Evolutionary conservation across 306 rosid genomes (phyloP), one percentile per base, ranked within the genome.

Genomic region (Abrus precatorius): DNA sequence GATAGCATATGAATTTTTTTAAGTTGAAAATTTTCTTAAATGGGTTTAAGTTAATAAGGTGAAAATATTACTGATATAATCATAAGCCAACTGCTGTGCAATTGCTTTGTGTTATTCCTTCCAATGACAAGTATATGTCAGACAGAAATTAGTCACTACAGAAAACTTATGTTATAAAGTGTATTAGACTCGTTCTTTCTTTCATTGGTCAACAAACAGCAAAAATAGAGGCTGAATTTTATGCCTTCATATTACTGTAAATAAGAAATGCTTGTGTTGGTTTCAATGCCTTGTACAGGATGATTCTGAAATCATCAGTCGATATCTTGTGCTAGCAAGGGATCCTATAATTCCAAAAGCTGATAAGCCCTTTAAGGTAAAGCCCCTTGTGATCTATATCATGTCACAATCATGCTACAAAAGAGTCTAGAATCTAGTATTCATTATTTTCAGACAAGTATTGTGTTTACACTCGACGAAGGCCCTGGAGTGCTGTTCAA

Each of bases 261-360:
- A 48, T 78, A 55, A 69, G 72, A 70, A 79, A 79, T 79, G 43
- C 62, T 20, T 28, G 72, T 56, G 64, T 44, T 75, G 60, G 33
- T 30, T 57, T 71, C 34, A 59, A 33, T 79, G 81, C 74, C 67
- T 61, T 71, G 57, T 78, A 70, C 87, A 90, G 91, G 92, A 88
- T 66, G 92, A 86, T 77, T 50, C 68, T 64, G 82, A 90, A 63
- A 85, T 78, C 50, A 74, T 90, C 70, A 79, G 84, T 72, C 91
- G 92, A 30, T 88, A 62, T 81, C 91, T 90, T 9, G 83, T 90
- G 57, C 94, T 88, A 76, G 94, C 92, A 14, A 87, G 91, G 86
- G 92, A 90, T 72, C 92, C 92, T 54, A 88, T 90, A 72, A 88
- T 90, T 56, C 89, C 94, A 6, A 84, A 85, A 84, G 28, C 85